Evolutionary conservation across 164 flowering plant species (phyloP).

Genomic region (Akebia trifoliata): DNA sequence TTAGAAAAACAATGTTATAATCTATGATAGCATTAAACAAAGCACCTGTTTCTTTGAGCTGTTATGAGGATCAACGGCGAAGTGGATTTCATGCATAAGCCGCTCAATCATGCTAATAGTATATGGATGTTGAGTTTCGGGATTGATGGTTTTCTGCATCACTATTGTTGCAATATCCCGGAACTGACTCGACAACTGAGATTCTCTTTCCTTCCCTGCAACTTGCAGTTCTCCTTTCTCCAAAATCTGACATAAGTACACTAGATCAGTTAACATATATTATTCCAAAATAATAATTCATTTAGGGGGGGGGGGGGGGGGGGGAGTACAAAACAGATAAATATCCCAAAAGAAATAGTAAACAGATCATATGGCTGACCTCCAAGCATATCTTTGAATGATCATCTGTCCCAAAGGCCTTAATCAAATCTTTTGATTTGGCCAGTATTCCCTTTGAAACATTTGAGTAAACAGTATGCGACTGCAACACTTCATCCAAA

Average conservation of each 20-base stretch:
- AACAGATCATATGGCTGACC: constrained; percentile 33
- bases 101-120: constrained; percentile 98
- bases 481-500: constrained; percentile 94
- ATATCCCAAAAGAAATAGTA: background rate
- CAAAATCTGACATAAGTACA: constrained; percentile 52
- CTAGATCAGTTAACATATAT: constrained; percentile 1
- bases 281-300: background rate
- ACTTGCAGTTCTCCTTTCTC: constrained; percentile 98
- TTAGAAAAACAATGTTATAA: background rate
- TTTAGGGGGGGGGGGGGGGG: no score
- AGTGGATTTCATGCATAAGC: constrained; percentile 95
- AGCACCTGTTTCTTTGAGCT: constrained; percentile 95
- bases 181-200: constrained; percentile 79
- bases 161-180: constrained; percentile 96
- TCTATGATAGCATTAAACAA: background rate
- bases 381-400: constrained; percentile 76
- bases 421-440: constrained; percentile 65
- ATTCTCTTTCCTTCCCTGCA: constrained; percentile 95
- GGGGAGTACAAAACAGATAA: background rate
- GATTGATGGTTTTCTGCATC: constrained; percentile 92
- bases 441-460: constrained; percentile 96
- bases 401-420: constrained; percentile 80
- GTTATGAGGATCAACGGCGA: constrained; percentile 81
- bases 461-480: constrained; percentile 88
- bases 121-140: constrained; percentile 85